Evolutionary conservation across 331 rosid genomes (phyloP).

Genomic region (Spiraea crenata): DNA sequence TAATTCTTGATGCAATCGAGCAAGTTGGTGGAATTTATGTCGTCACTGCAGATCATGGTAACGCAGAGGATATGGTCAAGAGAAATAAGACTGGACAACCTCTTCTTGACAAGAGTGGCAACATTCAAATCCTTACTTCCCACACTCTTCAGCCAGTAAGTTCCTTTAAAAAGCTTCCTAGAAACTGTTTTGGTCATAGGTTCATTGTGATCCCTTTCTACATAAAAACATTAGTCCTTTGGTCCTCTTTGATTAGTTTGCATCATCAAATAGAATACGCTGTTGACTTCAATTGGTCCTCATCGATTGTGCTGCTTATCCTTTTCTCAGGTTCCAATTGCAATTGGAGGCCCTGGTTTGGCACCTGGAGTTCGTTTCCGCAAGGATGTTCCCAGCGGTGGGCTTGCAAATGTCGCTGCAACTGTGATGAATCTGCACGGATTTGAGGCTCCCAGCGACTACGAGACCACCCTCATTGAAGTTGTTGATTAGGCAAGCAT

Average conservation of each 20-base stretch:
- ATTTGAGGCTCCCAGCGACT: slow-evolving; percentile 84
- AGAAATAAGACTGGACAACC: slow-evolving; percentile 87
- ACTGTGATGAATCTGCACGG: slow-evolving; percentile 97
- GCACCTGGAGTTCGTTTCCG: slow-evolving; percentile 65
- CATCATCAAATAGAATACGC: not conserved
- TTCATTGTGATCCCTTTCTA: too few species aligned
- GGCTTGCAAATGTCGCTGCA: slow-evolving; percentile 96
- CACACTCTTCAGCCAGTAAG: slow-evolving; percentile 97
- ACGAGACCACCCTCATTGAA: slow-evolving; percentile 79
- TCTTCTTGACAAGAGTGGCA: slow-evolving; percentile 69
- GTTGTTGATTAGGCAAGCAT: slow-evolving; percentile 48
- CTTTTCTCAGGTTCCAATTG: slow-evolving; percentile 75
- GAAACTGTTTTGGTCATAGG: too few species aligned
- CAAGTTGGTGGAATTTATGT: slow-evolving; percentile 95
- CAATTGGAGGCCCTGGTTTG: slow-evolving; percentile 97
- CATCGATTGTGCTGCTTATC: slow-evolving; percentile 7
- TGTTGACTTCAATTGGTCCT: not conserved
- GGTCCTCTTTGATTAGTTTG: not conserved
- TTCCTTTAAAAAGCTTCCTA: slow-evolving; percentile 4
- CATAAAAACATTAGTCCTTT: not conserved
- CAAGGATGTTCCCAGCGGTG: slow-evolving; percentile 70
- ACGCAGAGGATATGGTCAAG: slow-evolving; percentile 99
- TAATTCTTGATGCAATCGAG: slow-evolving; percentile 81
- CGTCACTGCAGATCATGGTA: slow-evolving; percentile 97
- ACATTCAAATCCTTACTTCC: slow-evolving; percentile 89